These are phyloP conservation scores for Erigeron philadelphicus DNA, from an alignment of 140 eudicot genomes.

Conservation along the genomic window DNA sequence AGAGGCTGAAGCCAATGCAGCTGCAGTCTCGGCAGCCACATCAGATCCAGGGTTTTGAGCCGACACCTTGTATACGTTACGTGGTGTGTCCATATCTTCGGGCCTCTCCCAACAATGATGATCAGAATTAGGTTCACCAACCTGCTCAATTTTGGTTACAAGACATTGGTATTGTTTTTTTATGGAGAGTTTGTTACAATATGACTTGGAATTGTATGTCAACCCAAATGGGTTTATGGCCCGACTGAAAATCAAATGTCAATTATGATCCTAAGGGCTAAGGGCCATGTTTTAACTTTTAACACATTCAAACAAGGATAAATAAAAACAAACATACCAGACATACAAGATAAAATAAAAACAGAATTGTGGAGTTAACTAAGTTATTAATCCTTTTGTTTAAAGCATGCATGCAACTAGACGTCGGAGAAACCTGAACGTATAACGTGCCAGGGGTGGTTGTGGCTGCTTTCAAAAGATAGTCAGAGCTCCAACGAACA, in stretches of 20 bases:
- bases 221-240: too few species aligned
- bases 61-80: constrained; percentile 71
- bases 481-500: constrained; percentile 82
- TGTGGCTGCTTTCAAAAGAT: constrained; percentile 81
- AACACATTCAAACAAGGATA: too few species aligned
- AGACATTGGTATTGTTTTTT: not conserved
- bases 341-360: too few species aligned
- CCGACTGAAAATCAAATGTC: too few species aligned
- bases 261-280: too few species aligned
- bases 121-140: constrained; percentile 74
- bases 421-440: constrained; percentile 46
- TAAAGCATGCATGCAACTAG: constrained; percentile 24
- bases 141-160: constrained; percentile 36
- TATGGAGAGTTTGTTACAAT: too few species aligned
- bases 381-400: not conserved
- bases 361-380: too few species aligned
- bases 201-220: too few species aligned
- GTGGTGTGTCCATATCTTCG: constrained; percentile 95
- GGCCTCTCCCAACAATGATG: constrained; percentile 98
- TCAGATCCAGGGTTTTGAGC: constrained; percentile 91
- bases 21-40: constrained; percentile 96
- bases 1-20: constrained; percentile 88
- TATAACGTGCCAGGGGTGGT: constrained; percentile 66
- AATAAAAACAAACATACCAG: too few species aligned
- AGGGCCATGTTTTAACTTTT: too few species aligned